A percentile compares a stretch with the other conserved stretches of the same genome.
phyloP scores from a whole-genome alignment of 306 rosid genomes.

The Glycine latifolia region DNA sequence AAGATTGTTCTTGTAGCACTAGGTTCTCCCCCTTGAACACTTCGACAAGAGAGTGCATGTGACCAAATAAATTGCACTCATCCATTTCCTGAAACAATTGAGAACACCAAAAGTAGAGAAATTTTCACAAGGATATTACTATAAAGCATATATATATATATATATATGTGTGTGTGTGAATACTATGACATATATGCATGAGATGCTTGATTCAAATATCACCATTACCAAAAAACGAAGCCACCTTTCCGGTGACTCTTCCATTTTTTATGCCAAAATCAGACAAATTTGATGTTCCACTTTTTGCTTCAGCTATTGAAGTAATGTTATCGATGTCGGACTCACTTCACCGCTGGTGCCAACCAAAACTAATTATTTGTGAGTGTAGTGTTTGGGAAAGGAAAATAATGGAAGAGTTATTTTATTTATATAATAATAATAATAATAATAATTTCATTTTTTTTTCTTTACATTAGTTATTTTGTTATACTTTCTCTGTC shows the following conservation, averaged over 20 bases:
- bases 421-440: too few relatives aligned
- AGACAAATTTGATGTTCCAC: neutral
- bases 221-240: neutral
- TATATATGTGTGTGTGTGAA: too few relatives aligned
- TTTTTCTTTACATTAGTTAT: too few relatives aligned
- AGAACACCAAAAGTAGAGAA: neutral
- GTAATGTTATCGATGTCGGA: too few relatives aligned
- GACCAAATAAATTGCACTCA: neutral
- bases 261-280: neutral
- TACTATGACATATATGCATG: neutral
- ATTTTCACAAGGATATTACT: neutral
- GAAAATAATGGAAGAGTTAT: too few relatives aligned
- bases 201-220: too few relatives aligned
- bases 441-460: too few relatives aligned
- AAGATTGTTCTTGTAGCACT: neutral
- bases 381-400: too few relatives aligned
- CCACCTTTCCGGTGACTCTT: neutral
- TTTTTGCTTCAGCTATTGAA: neutral
- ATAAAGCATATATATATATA: too few relatives aligned
- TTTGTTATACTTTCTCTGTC: neutral
- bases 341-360: too few relatives aligned
- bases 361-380: too few relatives aligned
- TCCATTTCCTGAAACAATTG: constrained; percentile 2
- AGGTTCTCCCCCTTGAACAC: neutral
- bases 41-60: neutral